Base-by-base conservation (phyloP, 148 eudicot genomes). In the Fagopyrum esculentum region DNA sequence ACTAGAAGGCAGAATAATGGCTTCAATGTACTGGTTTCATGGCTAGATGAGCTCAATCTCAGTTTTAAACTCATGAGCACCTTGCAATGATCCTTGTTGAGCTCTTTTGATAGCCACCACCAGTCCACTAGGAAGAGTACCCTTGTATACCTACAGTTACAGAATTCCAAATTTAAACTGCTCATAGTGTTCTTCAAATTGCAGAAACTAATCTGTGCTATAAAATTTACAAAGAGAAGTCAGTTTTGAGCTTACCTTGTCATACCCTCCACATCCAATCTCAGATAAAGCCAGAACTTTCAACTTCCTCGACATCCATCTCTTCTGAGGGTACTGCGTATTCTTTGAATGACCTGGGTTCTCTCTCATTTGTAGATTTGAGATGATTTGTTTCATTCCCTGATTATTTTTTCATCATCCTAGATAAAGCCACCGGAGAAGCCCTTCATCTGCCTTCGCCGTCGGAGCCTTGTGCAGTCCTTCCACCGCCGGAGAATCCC, bases 1-100 rank as follows among this genome's bases (percentile, higher is more conserved):
- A n/a, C n/a, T n/a, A n/a, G n/a, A n/a, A n/a, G n/a, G n/a, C n/a
- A n/a, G n/a, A n/a, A n/a, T n/a, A n/a, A n/a, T n/a, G n/a, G n/a
- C n/a, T n/a, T n/a, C n/a, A n/a, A n/a, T n/a, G n/a, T n/a, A n/a
- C n/a, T n/a, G n/a, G n/a, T n/a, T n/a, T n/a, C n/a, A n/a, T n/a
- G n/a, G n/a, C n/a, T n/a, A n/a, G n/a, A n/a, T n/a, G 75, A 93
- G 98, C 82, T 93, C 98, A 59, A 93, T 87, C 86, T 93, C 98
- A 4, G 89, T 87, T 80, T 89, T 93, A 77, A 93, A 93, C 85
- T 93, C 96, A 50, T 55, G 72, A 75, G 85, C 87, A 68, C 98
- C 98, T 80, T 93, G 98, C 83, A 79, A 74, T 0, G 98, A 93
- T 76, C 96, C 96, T 80, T 74, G 82, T 55, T 85, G 86, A 74